Percentiles rank a stretch among this genome's conserved stretches.
phyloP scores from a whole-genome alignment of 208 protist genomes.

The Tritrichomonas foetus region DNA sequence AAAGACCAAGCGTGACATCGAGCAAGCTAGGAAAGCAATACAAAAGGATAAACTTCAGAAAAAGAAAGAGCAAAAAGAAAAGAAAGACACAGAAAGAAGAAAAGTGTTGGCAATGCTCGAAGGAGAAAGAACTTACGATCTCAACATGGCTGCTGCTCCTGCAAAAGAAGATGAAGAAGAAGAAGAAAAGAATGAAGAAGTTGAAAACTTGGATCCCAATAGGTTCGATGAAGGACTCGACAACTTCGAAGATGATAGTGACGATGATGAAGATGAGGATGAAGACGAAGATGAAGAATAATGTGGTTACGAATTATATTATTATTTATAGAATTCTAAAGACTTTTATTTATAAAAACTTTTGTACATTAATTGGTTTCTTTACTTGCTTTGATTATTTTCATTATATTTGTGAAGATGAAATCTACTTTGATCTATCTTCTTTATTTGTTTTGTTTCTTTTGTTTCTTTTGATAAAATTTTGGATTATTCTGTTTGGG shows the following conservation, averaged over 20 bases:
- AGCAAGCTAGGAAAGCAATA: not conserved
- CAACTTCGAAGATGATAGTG: not conserved
- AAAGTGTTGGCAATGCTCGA: not conserved
- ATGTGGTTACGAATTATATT: not conserved
- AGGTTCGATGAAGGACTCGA: too few relatives aligned
- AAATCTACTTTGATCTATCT: too few relatives aligned
- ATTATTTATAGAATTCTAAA: too few relatives aligned
- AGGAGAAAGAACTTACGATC: not conserved
- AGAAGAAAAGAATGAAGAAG: not conserved
- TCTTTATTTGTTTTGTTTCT: too few relatives aligned
- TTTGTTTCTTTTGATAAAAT: too few relatives aligned
- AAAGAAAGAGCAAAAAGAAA: not conserved
- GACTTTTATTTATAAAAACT: too few relatives aligned
- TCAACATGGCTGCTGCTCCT: not conserved
- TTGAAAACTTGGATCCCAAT: not conserved
- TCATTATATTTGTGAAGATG: too few relatives aligned
- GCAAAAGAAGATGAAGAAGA: not conserved
- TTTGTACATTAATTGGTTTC: too few relatives aligned
- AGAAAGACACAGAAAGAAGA: not conserved
- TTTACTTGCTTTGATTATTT: too few relatives aligned
- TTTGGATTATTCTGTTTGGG: too few relatives aligned
- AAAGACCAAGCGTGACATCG: not conserved
- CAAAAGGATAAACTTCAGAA: not conserved
- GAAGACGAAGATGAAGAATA: not conserved
- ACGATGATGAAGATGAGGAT: not conserved